Base-by-base conservation (phyloP, 2,329 filamentous ascomycete species). In the Exophiala bonariae region DNA sequence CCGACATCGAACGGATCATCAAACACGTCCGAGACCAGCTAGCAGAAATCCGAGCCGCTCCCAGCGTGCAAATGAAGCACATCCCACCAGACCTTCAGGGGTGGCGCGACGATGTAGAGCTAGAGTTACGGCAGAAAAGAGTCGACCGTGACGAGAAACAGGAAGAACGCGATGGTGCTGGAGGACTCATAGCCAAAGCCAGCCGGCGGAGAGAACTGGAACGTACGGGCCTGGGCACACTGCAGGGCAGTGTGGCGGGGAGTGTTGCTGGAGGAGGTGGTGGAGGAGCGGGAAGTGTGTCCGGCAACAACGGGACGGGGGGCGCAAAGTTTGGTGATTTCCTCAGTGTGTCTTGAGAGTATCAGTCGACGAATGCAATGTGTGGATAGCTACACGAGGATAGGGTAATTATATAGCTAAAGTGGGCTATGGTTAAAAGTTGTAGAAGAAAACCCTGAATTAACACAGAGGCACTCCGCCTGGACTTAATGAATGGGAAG, bases 21-120 rank as follows among this genome's bases (percentile, higher is more conserved):
- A 78, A 86, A 63, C 83, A 88, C 49, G 84, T 96, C 34, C 81
- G 83, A 34, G 89, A 95, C 66, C 91, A 97, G 68, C 69, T 99
- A 55, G 79, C 88, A 19, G 96, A 95, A 63, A 83, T 97, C 42
- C 78, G 87, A 61, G 80, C 83, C 30, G 89, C 89, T 6, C 93
- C 93, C 1, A 95, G 89, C 60, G 89, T 95, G 20, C 89, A 95
- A 66, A 86, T 90, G 69, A 81, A 82, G 57, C 79, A 82, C 35
- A 87, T 96, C 43, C 89, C 89, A 8, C 86, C 87, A 0, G 88
- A 92, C 61, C 76, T 93, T 5, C 76, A 79, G 14, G 81, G 76
- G 0, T 55, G 76, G 47, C 65, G 74, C 22, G 73, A 75, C 39
- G 74, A 76, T 16, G 65, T 72, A 6, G 73, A 76, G 56, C 65